A percentile compares a stretch with the other conserved stretches of the same genome.
Conservation (phyloP, 768 basidiomycete genomes). For the Naematelia encephala region DNA sequence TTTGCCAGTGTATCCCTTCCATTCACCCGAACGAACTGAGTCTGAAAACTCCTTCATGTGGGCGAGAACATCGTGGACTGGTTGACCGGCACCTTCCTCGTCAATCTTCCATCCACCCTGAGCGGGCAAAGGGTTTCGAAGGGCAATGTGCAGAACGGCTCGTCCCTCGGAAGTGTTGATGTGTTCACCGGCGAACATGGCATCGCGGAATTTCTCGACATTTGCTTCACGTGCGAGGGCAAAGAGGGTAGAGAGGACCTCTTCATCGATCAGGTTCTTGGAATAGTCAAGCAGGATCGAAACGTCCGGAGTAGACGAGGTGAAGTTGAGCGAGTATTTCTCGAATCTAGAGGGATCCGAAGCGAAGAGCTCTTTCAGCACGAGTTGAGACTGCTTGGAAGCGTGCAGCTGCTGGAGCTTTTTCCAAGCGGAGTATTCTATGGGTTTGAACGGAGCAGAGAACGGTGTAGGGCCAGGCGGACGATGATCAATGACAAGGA, state of each 20-base stretch:
- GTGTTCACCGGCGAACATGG: constrained; percentile 92
- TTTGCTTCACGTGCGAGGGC: constrained; percentile 77
- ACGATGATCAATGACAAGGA: too few species aligned
- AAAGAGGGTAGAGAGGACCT: constrained; percentile 74
- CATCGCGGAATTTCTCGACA: constrained; percentile 78
- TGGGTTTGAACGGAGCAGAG: too few species aligned
- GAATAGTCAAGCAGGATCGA: constrained; percentile 93
- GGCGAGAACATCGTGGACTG: constrained; percentile 75
- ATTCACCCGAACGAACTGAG: constrained; percentile 73
- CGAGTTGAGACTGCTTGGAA: constrained; percentile 65
- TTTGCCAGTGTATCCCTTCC: constrained; percentile 98
- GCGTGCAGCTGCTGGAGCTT: constrained; percentile 82
- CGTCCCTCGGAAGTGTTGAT: constrained; percentile 99
- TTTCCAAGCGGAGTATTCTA: constrained; percentile 87
- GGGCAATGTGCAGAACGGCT: constrained; percentile 89
- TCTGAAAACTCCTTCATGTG: constrained; percentile 92
- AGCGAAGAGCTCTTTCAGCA: constrained; percentile 89
- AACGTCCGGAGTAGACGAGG: constrained; percentile 67
- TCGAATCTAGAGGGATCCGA: constrained; percentile 81
- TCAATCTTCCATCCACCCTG: constrained; percentile 70
- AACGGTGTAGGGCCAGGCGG: too few species aligned
- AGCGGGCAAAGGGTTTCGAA: constrained; percentile 61
- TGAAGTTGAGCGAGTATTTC: constrained; percentile 60
- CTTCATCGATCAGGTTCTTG: constrained; percentile 88
- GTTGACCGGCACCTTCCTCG: constrained; percentile 69